phyloP scores from a whole-genome alignment of 108 stramenopile genomes.

The Nitzschia inconspicua region DNA sequence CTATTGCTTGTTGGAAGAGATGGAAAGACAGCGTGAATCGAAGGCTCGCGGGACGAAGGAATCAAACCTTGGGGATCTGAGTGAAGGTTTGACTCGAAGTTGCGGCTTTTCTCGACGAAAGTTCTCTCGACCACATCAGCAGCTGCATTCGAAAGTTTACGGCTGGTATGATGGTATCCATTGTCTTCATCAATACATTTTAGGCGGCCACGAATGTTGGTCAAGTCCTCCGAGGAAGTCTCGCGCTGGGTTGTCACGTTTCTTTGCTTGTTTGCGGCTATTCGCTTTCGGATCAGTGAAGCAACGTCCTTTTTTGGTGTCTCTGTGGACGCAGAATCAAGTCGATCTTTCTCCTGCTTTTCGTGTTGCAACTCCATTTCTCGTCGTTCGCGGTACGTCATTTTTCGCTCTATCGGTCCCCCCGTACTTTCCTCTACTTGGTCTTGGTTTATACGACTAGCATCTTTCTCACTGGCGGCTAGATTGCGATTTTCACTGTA shows the following conservation, averaged over 20 bases:
- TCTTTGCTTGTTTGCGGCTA: conserved; percentile 57
- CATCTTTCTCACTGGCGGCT: background rate
- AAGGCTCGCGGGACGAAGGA: too few relatives aligned
- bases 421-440: conserved; percentile 1
- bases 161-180: too few relatives aligned
- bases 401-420: conserved; percentile 12
- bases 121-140: too few relatives aligned
- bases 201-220: background rate
- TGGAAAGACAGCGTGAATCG: too few relatives aligned
- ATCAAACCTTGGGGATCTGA: too few relatives aligned
- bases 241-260: background rate
- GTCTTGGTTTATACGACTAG: background rate
- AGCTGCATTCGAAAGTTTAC: too few relatives aligned
- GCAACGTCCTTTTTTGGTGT: conserved; percentile 64
- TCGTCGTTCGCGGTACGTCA: conserved; percentile 37
- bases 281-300: conserved; percentile 52
- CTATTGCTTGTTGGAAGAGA: too few relatives aligned
- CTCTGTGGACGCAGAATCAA: conserved; percentile 15
- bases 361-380: conserved; percentile 25
- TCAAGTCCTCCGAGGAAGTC: background rate
- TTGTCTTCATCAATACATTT: too few relatives aligned
- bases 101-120: background rate
- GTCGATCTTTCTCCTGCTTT: conserved; percentile 20
- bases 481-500: background rate
- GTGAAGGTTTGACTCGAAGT: background rate